phyloP scores from a whole-genome alignment of 75 land plant species.

The Azolla pinnata region DNA sequence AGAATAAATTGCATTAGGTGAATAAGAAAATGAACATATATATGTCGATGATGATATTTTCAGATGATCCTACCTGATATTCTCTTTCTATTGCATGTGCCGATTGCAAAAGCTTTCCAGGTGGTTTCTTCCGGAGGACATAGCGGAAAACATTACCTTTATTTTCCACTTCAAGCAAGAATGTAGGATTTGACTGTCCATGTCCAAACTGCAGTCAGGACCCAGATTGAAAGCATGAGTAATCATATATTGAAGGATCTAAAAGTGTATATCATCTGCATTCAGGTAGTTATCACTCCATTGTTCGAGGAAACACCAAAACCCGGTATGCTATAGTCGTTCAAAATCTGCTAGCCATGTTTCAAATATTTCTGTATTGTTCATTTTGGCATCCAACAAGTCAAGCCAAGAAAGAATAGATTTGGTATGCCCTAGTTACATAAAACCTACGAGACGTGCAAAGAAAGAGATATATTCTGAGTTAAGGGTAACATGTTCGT shows the following conservation, averaged over 20 bases:
- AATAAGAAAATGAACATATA: background rate
- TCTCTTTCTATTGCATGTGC: slow-evolving; percentile 96
- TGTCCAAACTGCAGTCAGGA: slow-evolving; percentile 72
- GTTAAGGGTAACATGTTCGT: too few relatives aligned
- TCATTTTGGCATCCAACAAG: too few relatives aligned
- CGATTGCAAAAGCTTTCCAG: slow-evolving; percentile 68
- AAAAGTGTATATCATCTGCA: background rate
- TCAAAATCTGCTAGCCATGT: too few relatives aligned
- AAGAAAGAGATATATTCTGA: too few relatives aligned
- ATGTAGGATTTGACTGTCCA: slow-evolving; percentile 97
- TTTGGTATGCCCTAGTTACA: too few relatives aligned
- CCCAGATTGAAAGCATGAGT: background rate
- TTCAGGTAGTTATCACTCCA: slow-evolving; percentile 4
- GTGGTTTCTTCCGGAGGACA: slow-evolving; percentile 91
- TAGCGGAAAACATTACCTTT: slow-evolving; percentile 34
- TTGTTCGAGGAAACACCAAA: background rate
- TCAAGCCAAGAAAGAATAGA: too few relatives aligned
- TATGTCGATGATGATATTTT: background rate
- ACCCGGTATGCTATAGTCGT: too few relatives aligned
- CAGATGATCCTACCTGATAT: slow-evolving; percentile 48
- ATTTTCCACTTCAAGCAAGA: slow-evolving; percentile 39
- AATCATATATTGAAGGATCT: background rate
- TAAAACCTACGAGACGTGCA: too few relatives aligned
- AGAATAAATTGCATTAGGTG: slow-evolving; percentile 1
- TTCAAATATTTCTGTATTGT: too few relatives aligned